phyloP scores from a whole-genome alignment of 1,284 basidiomycete species.

The Caloboletus inedulis region DNA sequence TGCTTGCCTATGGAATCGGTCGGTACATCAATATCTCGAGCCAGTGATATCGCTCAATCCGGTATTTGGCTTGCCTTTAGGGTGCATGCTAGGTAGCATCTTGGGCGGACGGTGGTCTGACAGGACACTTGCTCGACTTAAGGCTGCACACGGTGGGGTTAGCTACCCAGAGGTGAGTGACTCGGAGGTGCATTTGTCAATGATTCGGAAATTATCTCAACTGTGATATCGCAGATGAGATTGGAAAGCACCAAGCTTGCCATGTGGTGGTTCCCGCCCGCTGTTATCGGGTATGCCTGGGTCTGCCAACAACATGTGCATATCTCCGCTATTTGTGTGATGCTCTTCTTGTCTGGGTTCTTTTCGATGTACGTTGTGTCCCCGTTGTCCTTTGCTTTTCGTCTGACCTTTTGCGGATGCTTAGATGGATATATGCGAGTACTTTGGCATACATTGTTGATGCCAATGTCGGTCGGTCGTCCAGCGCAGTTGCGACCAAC shows the following conservation, averaged over 20 bases:
- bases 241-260: slow-evolving; percentile 62
- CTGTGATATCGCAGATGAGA: slow-evolving; percentile 54
- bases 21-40: slow-evolving; percentile 9
- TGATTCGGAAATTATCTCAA: not conserved
- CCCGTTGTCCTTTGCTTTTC: not conserved
- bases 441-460: slow-evolving; percentile 78
- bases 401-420: slow-evolving; percentile 1
- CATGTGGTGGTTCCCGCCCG: slow-evolving; percentile 53
- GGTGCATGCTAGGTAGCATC: slow-evolving; percentile 66
- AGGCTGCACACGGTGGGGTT: slow-evolving; percentile 59
- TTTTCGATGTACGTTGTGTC: slow-evolving; percentile 56
- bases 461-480: slow-evolving; percentile 70
- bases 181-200: not conserved
- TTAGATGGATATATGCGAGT: slow-evolving; percentile 67
- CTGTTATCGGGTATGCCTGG: slow-evolving; percentile 76
- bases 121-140: slow-evolving; percentile 54
- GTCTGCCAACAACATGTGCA: slow-evolving; percentile 62
- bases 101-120: slow-evolving; percentile 81
- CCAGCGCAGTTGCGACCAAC: slow-evolving; percentile 70
- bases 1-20: slow-evolving; percentile 75
- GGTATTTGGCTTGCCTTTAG: slow-evolving; percentile 31
- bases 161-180: slow-evolving; percentile 61
- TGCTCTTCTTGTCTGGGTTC: slow-evolving; percentile 68
- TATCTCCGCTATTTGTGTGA: slow-evolving; percentile 60
- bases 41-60: not conserved